phyloP scores from a whole-genome alignment of 2,329 filamentous ascomycete genomes.

The Pseudomassariella vexata region DNA sequence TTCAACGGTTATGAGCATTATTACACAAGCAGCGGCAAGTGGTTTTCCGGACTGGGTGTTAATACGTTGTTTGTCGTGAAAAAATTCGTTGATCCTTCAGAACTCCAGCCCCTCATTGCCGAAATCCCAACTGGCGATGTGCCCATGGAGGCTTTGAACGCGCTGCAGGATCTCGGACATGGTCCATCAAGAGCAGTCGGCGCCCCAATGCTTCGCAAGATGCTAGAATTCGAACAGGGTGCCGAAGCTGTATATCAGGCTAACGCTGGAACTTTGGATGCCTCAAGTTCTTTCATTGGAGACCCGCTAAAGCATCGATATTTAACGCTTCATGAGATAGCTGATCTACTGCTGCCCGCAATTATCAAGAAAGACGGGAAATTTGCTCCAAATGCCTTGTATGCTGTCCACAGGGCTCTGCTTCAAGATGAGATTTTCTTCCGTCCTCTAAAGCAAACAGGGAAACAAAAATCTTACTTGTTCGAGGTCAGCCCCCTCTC shows the following conservation, averaged over 20 bases:
- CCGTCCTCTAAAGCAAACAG: conserved; percentile 41
- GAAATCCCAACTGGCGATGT: conserved; percentile 26
- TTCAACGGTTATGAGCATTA: conserved; percentile 47
- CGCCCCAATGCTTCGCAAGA: conserved; percentile 36
- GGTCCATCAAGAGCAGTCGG: conserved; percentile 38
- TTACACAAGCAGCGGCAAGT: conserved; percentile 46
- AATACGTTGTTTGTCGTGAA: conserved; percentile 44
- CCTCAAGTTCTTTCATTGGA: conserved; percentile 35
- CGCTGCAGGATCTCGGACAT: conserved; percentile 31
- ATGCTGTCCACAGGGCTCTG: conserved; percentile 65
- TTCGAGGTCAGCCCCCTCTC: conserved; percentile 56
- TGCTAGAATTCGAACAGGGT: conserved; percentile 37
- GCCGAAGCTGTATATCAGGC: conserved; percentile 40
- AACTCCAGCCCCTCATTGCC: conserved; percentile 34
- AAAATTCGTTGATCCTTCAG: conserved; percentile 34
- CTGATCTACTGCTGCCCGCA: conserved; percentile 34
- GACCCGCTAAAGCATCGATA: conserved; percentile 31
- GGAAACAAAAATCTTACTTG: conserved; percentile 46
- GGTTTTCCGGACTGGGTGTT: conserved; percentile 38
- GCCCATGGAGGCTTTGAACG: conserved; percentile 23
- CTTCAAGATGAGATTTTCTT: conserved; percentile 57
- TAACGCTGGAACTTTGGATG: conserved; percentile 42
- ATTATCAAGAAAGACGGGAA: conserved; percentile 27
- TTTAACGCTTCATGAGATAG: conserved; percentile 45
- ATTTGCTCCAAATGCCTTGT: conserved; percentile 46